A percentile compares a stretch with the other conserved stretches of the same genome.
phyloP scores from a whole-genome alignment of 2,329 filamentous ascomycete genomes.

The Raffaelea arxii region DNA sequence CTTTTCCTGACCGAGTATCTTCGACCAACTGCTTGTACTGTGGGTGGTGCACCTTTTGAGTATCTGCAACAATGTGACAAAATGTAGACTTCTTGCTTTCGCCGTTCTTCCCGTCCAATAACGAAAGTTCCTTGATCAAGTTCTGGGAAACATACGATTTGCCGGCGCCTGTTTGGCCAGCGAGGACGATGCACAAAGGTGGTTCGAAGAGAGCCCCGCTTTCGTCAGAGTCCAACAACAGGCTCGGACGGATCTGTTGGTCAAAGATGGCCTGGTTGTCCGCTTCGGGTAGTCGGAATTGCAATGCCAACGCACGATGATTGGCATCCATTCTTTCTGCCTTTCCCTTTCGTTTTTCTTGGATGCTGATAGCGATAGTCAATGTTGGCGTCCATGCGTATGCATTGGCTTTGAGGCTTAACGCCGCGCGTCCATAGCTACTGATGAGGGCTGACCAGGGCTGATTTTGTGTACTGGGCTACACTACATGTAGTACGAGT shows the following conservation, averaged over 20 bases:
- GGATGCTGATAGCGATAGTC: too few species aligned
- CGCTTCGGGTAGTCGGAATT: too few species aligned
- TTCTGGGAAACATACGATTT: slow-evolving; percentile 34
- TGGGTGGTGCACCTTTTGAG: slow-evolving; percentile 39
- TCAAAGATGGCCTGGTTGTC: slow-evolving; percentile 18
- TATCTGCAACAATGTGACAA: slow-evolving; percentile 37
- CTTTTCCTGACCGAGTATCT: slow-evolving; percentile 9
- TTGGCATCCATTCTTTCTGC: too few species aligned
- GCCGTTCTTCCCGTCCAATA: not conserved
- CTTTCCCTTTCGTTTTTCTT: too few species aligned
- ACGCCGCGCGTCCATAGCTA: too few species aligned
- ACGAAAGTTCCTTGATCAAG: slow-evolving; percentile 23
- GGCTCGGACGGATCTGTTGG: slow-evolving; percentile 15
- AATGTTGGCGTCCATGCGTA: too few species aligned
- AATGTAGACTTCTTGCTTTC: slow-evolving; percentile 1
- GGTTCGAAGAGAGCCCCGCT: not conserved
- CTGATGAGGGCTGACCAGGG: too few species aligned
- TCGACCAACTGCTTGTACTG: slow-evolving; percentile 23
- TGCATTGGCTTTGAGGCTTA: too few species aligned
- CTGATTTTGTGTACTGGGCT: too few species aligned
- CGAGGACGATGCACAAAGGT: slow-evolving; percentile 31
- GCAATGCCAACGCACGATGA: too few species aligned
- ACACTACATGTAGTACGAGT: too few species aligned
- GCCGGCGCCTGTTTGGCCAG: slow-evolving; percentile 38
- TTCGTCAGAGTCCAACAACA: not conserved